Evolutionary conservation across 169 alveolate species (phyloP).

Genomic region (Amoebophrya sp.): DNA sequence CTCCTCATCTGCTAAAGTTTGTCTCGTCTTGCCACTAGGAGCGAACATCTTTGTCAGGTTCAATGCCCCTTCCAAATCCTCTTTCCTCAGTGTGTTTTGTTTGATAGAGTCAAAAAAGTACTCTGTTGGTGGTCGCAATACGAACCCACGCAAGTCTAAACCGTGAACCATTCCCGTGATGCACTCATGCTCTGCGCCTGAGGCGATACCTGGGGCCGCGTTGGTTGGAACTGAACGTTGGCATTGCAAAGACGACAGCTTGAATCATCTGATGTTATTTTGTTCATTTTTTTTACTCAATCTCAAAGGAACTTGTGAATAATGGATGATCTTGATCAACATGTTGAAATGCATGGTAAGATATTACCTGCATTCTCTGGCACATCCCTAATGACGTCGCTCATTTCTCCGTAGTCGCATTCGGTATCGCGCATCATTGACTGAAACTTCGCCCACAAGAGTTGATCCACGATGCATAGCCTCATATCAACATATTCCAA

Average conservation of each 20-base stretch:
- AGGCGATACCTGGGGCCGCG: neutral
- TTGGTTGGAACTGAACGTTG: too few species aligned
- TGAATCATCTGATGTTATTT: too few species aligned
- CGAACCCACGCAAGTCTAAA: neutral
- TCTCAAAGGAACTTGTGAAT: too few species aligned
- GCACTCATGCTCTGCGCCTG: neutral
- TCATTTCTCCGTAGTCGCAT: neutral
- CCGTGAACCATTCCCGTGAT: neutral
- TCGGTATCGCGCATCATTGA: neutral
- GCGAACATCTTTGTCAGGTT: neutral
- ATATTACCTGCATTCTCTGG: neutral
- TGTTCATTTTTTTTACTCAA: too few species aligned
- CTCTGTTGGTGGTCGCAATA: neutral
- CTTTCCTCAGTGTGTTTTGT: neutral
- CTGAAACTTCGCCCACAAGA: neutral
- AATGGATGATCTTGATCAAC: too few species aligned
- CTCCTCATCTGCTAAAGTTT: neutral
- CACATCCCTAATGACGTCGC: neutral
- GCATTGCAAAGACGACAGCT: too few species aligned
- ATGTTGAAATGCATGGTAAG: too few species aligned
- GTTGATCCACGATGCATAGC: neutral
- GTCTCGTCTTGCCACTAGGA: neutral
- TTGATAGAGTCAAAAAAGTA: neutral
- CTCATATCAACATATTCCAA: neutral
- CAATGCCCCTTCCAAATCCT: neutral